Evolutionary conservation across 2,329 filamentous ascomycete genomes (phyloP).

Genomic region (Botrytis hyacinthi): DNA sequence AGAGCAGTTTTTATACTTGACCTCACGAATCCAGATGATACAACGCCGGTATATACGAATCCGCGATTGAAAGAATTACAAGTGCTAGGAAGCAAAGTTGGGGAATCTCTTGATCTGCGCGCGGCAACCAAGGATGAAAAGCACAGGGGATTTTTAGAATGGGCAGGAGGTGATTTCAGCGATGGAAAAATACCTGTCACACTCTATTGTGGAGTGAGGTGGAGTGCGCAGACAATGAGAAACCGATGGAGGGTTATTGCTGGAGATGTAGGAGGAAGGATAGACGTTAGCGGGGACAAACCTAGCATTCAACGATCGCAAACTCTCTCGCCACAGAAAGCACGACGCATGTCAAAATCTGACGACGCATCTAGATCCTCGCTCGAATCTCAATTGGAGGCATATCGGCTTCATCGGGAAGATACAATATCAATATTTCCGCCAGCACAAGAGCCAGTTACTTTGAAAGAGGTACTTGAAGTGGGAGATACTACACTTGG

Average conservation of each 20-base stretch:
- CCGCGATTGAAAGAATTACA: constrained; percentile 19
- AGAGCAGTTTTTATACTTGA: constrained; percentile 31
- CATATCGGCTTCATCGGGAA: constrained; percentile 14
- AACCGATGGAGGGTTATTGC: constrained; percentile 30
- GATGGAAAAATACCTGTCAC: background rate
- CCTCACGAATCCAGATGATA: constrained; percentile 20
- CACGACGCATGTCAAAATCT: constrained; percentile 7
- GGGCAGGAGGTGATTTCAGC: background rate
- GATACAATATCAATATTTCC: constrained; percentile 13
- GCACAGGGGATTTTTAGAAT: constrained; percentile 5
- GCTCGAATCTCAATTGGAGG: constrained; percentile 9
- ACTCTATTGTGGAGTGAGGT: constrained; percentile 27
- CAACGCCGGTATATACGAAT: constrained; percentile 28
- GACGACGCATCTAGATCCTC: background rate
- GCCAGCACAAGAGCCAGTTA: constrained; percentile 1
- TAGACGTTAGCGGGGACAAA: background rate
- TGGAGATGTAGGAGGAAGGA: constrained; percentile 22
- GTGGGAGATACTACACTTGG: constrained; percentile 18
- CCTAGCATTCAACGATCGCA: constrained; percentile 20
- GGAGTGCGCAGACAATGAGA: constrained; percentile 28
- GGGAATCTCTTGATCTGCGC: background rate
- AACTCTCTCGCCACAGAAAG: constrained; percentile 17
- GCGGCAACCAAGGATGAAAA: constrained; percentile 1
- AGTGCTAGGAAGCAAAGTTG: constrained; percentile 7
- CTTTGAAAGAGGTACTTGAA: background rate